A percentile compares a stretch with the other conserved stretches of the same genome.
phyloP scores from a whole-genome alignment of 1,284 basidiomycete species.

The Hemileia vastatrix region DNA sequence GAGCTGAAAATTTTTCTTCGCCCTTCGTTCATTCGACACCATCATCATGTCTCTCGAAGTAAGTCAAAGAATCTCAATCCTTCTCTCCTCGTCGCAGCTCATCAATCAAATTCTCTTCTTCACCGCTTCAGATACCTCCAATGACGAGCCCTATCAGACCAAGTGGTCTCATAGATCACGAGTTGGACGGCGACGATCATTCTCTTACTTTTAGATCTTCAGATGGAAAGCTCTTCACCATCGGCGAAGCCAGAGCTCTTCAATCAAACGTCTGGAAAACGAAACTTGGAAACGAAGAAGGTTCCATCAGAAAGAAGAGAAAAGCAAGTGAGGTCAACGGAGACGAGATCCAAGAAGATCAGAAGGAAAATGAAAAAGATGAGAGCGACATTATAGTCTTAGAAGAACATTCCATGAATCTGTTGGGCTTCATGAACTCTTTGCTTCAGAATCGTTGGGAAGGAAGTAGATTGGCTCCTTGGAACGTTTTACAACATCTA shows the following conservation, averaged over 20 bases:
- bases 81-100: not conserved
- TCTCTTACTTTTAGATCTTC: not conserved
- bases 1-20: too few species aligned
- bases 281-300: not conserved
- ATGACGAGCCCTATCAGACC: not conserved
- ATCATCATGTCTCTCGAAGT: too few species aligned
- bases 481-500: not conserved
- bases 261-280: not conserved
- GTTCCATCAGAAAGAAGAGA: not conserved
- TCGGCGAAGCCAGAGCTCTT: not conserved
- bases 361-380: not conserved
- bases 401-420: not conserved
- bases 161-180: not conserved
- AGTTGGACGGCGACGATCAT: not conserved
- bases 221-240: not conserved
- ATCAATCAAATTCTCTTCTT: not conserved
- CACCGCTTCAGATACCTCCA: not conserved
- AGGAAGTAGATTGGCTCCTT: not conserved
- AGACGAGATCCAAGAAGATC: not conserved
- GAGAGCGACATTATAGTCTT: not conserved
- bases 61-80: too few species aligned
- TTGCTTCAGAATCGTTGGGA: not conserved
- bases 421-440: not conserved
- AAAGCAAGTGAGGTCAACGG: not conserved
- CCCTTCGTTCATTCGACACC: too few species aligned